Conservation (phyloP, 73 alveolate species). For the Symbiodinium natans region DNA sequence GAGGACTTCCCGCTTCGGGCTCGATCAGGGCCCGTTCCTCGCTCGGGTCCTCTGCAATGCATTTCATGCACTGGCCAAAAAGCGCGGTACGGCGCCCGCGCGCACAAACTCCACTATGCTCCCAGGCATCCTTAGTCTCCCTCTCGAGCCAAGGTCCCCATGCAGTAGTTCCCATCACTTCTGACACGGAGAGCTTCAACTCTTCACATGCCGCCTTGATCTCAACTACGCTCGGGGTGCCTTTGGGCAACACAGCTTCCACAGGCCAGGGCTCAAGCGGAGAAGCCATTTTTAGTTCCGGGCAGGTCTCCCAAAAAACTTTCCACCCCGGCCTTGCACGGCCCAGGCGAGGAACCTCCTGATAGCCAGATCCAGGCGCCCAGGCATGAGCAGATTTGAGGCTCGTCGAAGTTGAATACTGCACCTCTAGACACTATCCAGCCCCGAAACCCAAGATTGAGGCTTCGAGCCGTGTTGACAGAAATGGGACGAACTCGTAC, state of each 20-base stretch:
- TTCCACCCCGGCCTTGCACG: neutral
- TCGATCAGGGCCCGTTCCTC: neutral
- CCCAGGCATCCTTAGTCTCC: neutral
- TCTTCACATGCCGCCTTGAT: neutral
- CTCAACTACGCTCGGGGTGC: neutral
- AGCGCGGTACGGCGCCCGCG: constrained; percentile 29
- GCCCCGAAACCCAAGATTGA: too few relatives aligned
- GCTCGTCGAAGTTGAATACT: too few relatives aligned
- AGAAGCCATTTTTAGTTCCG: neutral
- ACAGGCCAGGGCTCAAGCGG: constrained; percentile 3
- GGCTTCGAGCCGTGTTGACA: too few relatives aligned
- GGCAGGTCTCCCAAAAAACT: neutral
- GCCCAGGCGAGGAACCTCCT: neutral
- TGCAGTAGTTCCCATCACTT: neutral
- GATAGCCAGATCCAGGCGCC: too few relatives aligned
- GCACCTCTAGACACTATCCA: too few relatives aligned
- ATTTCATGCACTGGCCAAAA: constrained; percentile 38
- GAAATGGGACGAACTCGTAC: too few relatives aligned
- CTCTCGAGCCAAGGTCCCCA: constrained; percentile 10
- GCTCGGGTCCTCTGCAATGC: neutral
- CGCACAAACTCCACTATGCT: constrained; percentile 30
- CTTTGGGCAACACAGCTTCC: neutral
- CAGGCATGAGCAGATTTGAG: too few relatives aligned
- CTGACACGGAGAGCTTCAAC: neutral
- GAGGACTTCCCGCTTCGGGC: neutral